Conservation (phyloP, 257 asterid species). For the Solanum bulbocastanum region DNA sequence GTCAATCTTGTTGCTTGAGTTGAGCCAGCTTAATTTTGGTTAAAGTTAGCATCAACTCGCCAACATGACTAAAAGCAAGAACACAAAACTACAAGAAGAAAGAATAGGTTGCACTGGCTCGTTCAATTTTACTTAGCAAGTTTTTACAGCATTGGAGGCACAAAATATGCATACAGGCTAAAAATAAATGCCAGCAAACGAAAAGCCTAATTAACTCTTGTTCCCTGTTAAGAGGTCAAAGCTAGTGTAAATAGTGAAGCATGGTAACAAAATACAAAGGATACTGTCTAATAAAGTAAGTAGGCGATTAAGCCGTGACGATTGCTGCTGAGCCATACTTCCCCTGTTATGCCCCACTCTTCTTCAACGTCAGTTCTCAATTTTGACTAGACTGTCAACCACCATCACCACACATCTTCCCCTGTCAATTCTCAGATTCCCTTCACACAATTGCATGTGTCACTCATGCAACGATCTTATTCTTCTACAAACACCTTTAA, state of each 20-base stretch:
- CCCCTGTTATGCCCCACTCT: constrained; percentile 7
- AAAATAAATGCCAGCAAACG: not conserved
- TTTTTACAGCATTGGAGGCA: not conserved
- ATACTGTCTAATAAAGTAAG: constrained; percentile 97
- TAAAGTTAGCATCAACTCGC: constrained; percentile 21
- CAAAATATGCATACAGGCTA: not conserved
- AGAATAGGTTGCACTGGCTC: not conserved
- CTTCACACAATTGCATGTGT: constrained; percentile 21
- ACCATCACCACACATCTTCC: constrained; percentile 13
- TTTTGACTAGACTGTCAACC: not conserved
- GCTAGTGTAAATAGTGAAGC: not conserved
- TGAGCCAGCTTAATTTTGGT: constrained; percentile 78
- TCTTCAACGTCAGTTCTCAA: constrained; percentile 22
- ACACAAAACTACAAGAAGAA: not conserved
- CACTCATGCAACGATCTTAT: constrained; percentile 9
- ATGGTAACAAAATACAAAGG: constrained; percentile 25
- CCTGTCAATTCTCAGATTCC: constrained; percentile 1
- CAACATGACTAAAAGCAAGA: constrained; percentile 3
- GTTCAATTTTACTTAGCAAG: not conserved
- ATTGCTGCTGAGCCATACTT: constrained; percentile 86
- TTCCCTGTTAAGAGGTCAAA: not conserved
- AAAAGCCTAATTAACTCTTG: not conserved
- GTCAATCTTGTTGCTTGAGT: constrained; percentile 94
- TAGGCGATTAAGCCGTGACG: constrained; percentile 89
- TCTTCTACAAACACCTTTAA: not conserved